Conservation (phyloP, 2,329 filamentous ascomycete genomes). For the Ophiostoma sp. region DNA sequence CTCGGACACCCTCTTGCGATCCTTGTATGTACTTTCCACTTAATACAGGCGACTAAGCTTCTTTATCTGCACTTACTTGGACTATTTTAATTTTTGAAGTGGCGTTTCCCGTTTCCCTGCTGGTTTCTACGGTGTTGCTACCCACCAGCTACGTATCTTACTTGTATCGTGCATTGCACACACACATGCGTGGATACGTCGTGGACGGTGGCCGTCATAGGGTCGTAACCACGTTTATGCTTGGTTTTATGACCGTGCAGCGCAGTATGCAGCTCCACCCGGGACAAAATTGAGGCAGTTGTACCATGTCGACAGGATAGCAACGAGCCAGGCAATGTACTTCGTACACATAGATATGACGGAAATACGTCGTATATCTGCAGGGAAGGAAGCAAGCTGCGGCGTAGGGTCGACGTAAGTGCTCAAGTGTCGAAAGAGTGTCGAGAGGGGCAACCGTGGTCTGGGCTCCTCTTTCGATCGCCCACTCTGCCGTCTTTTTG, state of each 20-base stretch:
- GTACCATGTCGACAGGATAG: background rate
- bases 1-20: background rate
- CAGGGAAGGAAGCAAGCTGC: background rate
- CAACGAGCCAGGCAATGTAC: background rate
- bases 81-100: background rate
- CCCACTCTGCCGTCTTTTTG: background rate
- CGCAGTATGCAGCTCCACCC: background rate
- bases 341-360: background rate
- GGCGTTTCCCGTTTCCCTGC: background rate
- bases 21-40: background rate
- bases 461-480: background rate
- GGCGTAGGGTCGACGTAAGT: background rate
- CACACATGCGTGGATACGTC: background rate
- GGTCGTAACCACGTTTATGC: slow-evolving; percentile 4
- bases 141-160: background rate
- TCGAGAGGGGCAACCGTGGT: slow-evolving; percentile 2
- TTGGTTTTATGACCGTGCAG: slow-evolving; percentile 5
- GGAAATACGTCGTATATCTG: background rate
- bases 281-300: background rate
- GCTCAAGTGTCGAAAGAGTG: background rate
- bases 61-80: background rate
- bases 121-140: background rate
- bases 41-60: background rate
- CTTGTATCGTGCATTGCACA: background rate
- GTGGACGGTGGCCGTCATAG: slow-evolving; percentile 9